Evolutionary conservation across 148 eudicot genomes (phyloP).

Genomic region (Camellia granthamiana): DNA sequence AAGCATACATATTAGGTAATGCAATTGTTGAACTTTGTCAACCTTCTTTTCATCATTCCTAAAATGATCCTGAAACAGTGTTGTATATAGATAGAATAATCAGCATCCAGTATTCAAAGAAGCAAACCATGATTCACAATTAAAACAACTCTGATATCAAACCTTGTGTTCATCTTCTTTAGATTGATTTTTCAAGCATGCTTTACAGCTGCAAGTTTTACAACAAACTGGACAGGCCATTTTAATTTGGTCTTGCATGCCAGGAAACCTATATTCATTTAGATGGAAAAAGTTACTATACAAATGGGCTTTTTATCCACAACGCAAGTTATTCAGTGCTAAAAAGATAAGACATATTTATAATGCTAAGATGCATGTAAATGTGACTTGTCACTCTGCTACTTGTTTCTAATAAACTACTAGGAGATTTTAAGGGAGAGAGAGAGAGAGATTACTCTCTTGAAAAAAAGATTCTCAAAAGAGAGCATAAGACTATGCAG

Average conservation of each 20-base stretch:
- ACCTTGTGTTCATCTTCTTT: conserved; percentile 54
- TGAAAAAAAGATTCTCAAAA: no score
- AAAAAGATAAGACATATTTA: background rate
- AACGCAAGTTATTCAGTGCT: background rate
- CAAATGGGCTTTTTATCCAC: background rate
- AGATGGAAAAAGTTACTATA: background rate
- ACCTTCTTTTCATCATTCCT: conserved; percentile 32
- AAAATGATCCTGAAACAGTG: conserved; percentile 36
- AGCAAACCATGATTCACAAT: background rate
- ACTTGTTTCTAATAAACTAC: background rate
- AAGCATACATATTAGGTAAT: conserved; percentile 60
- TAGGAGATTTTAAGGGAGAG: no score
- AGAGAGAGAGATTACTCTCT: no score
- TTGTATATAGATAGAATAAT: background rate
- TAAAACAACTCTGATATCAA: background rate
- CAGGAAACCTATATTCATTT: conserved; percentile 42
- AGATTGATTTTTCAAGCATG: conserved; percentile 42
- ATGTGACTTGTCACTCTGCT: background rate
- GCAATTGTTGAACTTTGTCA: conserved; percentile 47
- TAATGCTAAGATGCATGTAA: background rate
- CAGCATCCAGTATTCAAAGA: background rate
- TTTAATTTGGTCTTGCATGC: conserved; percentile 48
- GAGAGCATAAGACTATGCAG: no score
- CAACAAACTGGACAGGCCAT: conserved; percentile 70
- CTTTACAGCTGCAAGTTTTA: conserved; percentile 66